phyloP scores from a whole-genome alignment of 306 rosid species.

The Rubus idaeus region DNA sequence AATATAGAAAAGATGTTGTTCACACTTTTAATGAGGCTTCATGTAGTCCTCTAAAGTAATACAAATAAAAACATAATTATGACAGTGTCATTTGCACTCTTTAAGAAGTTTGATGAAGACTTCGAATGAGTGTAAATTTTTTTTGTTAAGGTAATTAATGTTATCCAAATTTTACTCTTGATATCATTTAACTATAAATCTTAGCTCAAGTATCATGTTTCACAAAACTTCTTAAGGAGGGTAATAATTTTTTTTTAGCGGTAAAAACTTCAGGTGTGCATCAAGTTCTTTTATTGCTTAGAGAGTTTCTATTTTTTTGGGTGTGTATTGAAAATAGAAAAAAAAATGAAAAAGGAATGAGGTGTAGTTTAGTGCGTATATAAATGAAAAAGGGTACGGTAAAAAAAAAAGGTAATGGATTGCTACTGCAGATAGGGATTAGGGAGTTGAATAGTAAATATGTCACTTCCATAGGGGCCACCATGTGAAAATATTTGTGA shows the following conservation, averaged over 20 bases:
- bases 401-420: neutral
- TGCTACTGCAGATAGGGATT: neutral
- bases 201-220: neutral
- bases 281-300: too few relatives aligned
- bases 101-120: too few relatives aligned
- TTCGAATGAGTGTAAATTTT: too few relatives aligned
- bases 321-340: too few relatives aligned
- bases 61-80: neutral
- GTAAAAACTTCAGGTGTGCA: neutral
- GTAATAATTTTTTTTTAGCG: neutral
- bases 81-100: neutral
- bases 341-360: too few relatives aligned
- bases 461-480: slow-evolving; percentile 55
- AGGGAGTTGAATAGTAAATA: slow-evolving; percentile 40
- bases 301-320: too few relatives aligned
- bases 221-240: neutral
- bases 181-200: neutral
- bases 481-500: slow-evolving; percentile 52
- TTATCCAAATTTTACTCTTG: neutral
- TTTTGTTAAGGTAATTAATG: neutral
- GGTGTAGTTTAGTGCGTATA: neutral
- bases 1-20: neutral
- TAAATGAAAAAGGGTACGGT: neutral
- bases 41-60: neutral
- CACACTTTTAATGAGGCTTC: neutral